phyloP scores from a whole-genome alignment of 2,329 filamentous ascomycete species.

The Aspergillus pseudoviridinutans region DNA sequence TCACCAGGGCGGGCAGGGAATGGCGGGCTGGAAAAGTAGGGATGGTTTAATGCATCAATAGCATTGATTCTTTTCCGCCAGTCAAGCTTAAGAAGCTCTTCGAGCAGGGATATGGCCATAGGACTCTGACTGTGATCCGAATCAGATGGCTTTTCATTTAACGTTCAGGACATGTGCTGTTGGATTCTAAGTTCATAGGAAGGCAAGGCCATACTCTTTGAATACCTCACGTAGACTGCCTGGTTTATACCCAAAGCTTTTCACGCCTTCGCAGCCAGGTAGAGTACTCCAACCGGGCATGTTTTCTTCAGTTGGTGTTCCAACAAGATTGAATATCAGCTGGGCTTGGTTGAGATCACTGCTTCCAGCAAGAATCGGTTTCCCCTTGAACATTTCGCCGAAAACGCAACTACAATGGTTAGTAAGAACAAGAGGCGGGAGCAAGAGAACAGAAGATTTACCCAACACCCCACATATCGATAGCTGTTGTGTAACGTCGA shows the following conservation, averaged over 20 bases:
- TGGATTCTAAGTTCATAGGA: neutral
- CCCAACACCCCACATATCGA: conserved; percentile 98
- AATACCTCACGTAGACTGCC: conserved; percentile 72
- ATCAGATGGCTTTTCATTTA: conserved; percentile 10
- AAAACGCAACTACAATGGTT: conserved; percentile 73
- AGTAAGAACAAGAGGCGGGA: conserved; percentile 9
- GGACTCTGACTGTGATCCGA: conserved; percentile 54
- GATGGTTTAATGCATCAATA: conserved; percentile 85
- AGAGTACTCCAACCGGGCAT: conserved; percentile 90
- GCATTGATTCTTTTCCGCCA: conserved; percentile 89
- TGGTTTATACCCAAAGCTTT: conserved; percentile 55
- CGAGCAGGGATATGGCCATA: conserved; percentile 72
- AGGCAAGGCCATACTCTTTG: conserved; percentile 53
- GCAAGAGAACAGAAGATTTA: conserved; percentile 42
- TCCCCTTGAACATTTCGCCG: conserved; percentile 92
- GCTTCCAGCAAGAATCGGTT: conserved; percentile 86
- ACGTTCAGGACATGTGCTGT: neutral
- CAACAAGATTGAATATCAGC: conserved; percentile 89
- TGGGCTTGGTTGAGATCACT: conserved; percentile 87
- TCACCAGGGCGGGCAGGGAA: conserved; percentile 78
- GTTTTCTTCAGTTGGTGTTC: conserved; percentile 78
- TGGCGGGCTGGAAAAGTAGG: conserved; percentile 80
- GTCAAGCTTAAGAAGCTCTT: conserved; percentile 79
- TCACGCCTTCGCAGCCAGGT: conserved; percentile 74
- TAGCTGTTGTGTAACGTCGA: conserved; percentile 90